Conservation (phyloP, 1,284 basidiomycete species). For the Ustilago loliicola region DNA sequence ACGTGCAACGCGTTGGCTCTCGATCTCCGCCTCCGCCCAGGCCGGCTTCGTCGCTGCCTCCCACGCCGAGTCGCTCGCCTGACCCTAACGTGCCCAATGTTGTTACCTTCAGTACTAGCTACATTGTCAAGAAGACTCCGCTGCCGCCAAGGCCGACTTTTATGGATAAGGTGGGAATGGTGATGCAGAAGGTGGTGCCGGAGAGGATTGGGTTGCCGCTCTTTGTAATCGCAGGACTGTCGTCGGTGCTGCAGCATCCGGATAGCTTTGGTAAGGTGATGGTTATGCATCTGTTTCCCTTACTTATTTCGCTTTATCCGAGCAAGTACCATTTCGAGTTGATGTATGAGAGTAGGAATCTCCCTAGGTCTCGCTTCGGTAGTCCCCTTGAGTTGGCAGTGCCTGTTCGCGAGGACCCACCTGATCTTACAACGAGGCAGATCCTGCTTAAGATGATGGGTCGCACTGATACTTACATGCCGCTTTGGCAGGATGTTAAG, state of each 20-base stretch:
- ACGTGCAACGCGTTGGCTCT: not conserved
- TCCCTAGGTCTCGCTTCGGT: not conserved
- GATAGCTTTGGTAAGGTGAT: conserved; percentile 76
- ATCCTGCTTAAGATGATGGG: conserved; percentile 22
- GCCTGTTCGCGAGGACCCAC: not conserved
- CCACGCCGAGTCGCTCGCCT: conserved; percentile 16
- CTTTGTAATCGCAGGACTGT: conserved; percentile 74
- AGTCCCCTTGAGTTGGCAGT: no score
- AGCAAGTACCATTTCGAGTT: conserved; percentile 13
- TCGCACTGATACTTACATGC: conserved; percentile 9
- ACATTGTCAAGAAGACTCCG: conserved; percentile 23
- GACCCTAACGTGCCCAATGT: conserved; percentile 16
- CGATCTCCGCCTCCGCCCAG: not conserved
- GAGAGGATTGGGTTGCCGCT: conserved; percentile 49
- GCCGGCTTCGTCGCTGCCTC: conserved; percentile 2
- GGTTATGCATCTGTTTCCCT: conserved; percentile 76
- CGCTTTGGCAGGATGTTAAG: conserved; percentile 27
- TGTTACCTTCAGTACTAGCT: conserved; percentile 11
- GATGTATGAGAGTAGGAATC: not conserved
- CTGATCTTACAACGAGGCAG: conserved; percentile 1
- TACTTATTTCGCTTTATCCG: conserved; percentile 74
- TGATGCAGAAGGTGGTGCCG: conserved; percentile 25
- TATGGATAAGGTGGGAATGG: conserved; percentile 24
- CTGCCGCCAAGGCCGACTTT: conserved; percentile 27
- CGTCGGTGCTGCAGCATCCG: conserved; percentile 75